Base-by-base conservation (phyloP, 305 asterid species). In the Ilex paraguariensis region DNA sequence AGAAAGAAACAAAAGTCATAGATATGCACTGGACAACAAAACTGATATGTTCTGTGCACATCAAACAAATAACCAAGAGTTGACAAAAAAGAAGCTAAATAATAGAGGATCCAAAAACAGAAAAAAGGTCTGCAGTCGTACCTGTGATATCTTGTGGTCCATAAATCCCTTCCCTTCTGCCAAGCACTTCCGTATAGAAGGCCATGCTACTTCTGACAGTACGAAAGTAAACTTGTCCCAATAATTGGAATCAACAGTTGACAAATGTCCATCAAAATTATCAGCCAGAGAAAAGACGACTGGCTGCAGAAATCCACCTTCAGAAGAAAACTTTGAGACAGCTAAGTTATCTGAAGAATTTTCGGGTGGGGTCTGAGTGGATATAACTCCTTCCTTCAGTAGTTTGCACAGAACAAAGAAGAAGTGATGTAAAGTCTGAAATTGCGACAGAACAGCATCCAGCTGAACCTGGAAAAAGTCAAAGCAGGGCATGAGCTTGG, bases 251-350 rank as follows among this genome's bases (percentile, higher is more conserved):
- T 82, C 72, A 76, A 81, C 74, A 73, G 67, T 63, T 70, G 86
- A 70, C 28, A 70, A 67, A 42, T 64, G 68, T 13, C 58, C 65
- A 57, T 63, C 78, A 69, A 73, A 65, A 65, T 82, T 75, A 59
- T 70, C 59, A 66, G 76, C 54, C 63, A 73, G 74, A 66, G 79
- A 71, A 75, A 72, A 81, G 68, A 73, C 79, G 57, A 64, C 70
- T 40, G 88, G 85, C 75, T 83, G 95, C 54, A 90, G 70, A 83
- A 90, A 94, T 77, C 97, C 99, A 69, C 99, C 99, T 74, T 85
- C 90, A 54, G 65, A 70, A 72, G 93, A 84, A 58, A 84, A 75
- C 65, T 75, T 79, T 31, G 86, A 68, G 60, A 58, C 57, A 57
- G 71, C 72, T 58, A 77, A 65, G 74, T 67, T 77, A 74, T 70